Base-by-base conservation (phyloP, 1,284 basidiomycete genomes). In the Retiboletus flavoniger region DNA sequence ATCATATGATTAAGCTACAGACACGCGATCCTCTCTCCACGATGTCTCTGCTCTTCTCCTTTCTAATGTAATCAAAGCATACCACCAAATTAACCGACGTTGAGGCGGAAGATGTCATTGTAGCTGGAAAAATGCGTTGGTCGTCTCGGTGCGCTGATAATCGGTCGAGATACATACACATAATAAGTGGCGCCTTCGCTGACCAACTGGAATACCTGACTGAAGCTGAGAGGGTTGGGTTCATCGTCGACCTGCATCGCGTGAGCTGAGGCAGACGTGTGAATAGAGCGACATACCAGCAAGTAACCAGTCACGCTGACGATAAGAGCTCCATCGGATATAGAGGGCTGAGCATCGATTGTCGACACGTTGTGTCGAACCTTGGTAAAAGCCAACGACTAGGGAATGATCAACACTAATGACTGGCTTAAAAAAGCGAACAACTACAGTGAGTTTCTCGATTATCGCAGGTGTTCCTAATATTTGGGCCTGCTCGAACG, bases 51-150 rank as follows among this genome's bases (percentile, higher is more conserved):
- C 31, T 35, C 53, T 35, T 21, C 46, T 43, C 42, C 40, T 17
- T 38, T 54, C 50, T 47, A 52, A 29, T 39, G 21, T 36, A 35
- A 47, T 46, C 16, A 35, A 50, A 28, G 34, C 4, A 41, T 7
- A n/a, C 38, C 29, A 45, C 19, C 35, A 36, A 47, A 51, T 60
- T 53, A 72, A 60, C 81, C 84, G 66, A 82, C 79, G 75, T 89
- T 89, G 72, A 95, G 84, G 68, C 91, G 87, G 89, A 95, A 95
- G 61, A 95, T 84, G 72, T 95, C 91, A 73, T 95, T 95, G 70
- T 80, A 78, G 47, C 89, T 92, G 64, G 4, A 11, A 46, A 51
- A 48, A 51, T 8, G 28, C 26, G 39, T 57, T 24, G 26, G 48
- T 50, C 31, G 44, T 29, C 16, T 19, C 43, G 39, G 5, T 32